Percentiles rank a stretch among this genome's conserved stretches.
phyloP scores from a whole-genome alignment of 139 green algal species.

The Closterium sp. region DNA sequence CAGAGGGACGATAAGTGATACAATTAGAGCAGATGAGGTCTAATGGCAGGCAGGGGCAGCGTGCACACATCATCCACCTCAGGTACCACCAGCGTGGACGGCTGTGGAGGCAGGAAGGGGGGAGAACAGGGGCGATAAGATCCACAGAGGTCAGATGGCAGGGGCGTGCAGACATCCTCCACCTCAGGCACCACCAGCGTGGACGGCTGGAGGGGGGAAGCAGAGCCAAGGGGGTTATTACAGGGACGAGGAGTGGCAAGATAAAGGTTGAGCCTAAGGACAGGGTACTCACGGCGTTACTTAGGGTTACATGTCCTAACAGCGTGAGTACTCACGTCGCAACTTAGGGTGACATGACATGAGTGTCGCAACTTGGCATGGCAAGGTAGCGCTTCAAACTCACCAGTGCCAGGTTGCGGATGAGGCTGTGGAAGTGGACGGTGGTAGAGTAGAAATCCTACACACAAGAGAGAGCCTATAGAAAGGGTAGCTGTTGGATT shows the following conservation, averaged over 20 bases:
- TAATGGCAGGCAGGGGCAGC: constrained; percentile 84
- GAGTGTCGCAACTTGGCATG: constrained; percentile 68
- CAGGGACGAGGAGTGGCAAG: no score
- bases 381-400: no score
- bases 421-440: constrained; percentile 92
- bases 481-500: no score
- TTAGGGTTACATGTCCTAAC: no score
- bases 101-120: not conserved
- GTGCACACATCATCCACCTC: constrained; percentile 85
- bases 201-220: constrained; percentile 59
- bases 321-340: no score
- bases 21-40: constrained; percentile 66
- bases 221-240: not conserved
- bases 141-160: constrained; percentile 44
- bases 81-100: constrained; percentile 83
- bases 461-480: constrained; percentile 59
- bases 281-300: no score
- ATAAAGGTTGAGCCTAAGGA: no score
- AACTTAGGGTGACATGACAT: no score
- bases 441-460: constrained; percentile 80
- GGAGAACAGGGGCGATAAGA: constrained; percentile 63
- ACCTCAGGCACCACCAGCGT: constrained; percentile 79
- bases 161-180: constrained; percentile 67
- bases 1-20: constrained; percentile 67
- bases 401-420: constrained; percentile 46